These are phyloP conservation scores for Xerocomellus intermedius DNA, from an alignment of 768 basidiomycete genomes.

Conservation along the genomic window DNA sequence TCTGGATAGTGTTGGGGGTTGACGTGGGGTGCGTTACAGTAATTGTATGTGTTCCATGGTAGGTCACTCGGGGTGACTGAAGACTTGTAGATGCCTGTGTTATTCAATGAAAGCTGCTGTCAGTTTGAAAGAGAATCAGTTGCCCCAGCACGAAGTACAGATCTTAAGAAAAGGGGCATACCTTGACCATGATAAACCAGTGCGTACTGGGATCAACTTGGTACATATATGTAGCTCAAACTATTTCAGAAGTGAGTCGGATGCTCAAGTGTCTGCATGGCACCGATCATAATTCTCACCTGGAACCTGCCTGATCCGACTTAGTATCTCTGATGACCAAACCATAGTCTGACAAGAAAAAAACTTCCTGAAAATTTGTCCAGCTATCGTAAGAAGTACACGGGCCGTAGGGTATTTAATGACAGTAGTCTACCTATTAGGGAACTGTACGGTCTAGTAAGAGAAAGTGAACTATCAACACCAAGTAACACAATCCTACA, in stretches of 20 bases:
- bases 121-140: background rate
- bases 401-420: background rate
- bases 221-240: no score
- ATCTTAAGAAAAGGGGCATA: background rate
- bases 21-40: slow-evolving; percentile 51
- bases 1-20: slow-evolving; percentile 37
- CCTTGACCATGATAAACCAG: slow-evolving; percentile 12
- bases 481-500: background rate
- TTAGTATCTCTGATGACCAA: no score
- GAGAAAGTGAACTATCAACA: background rate
- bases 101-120: slow-evolving; percentile 8
- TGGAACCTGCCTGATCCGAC: no score
- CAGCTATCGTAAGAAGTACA: background rate
- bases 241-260: no score
- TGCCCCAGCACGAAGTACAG: background rate
- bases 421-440: background rate
- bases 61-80: slow-evolving; percentile 40
- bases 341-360: background rate
- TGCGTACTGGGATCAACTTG: background rate
- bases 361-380: background rate
- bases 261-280: background rate
- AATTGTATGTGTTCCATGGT: slow-evolving; percentile 54
- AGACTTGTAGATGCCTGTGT: slow-evolving; percentile 43
- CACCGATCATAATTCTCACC: no score
- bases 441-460: background rate